Evolutionary conservation across 805 yeast species (phyloP).

Genomic region (Lipomyces mesembrius): DNA sequence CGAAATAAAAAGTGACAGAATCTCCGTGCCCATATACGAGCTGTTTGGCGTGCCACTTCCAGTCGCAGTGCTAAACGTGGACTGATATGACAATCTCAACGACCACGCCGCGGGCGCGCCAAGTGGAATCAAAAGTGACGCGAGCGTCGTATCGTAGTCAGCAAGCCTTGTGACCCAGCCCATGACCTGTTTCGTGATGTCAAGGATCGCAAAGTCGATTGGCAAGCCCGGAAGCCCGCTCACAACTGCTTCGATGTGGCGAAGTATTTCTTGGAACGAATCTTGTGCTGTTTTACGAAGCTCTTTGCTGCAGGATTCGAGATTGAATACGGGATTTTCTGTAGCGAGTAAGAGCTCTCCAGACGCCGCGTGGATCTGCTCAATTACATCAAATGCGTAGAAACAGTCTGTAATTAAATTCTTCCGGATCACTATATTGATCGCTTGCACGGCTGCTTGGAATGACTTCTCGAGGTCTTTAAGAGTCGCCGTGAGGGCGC

Average conservation of each 20-base stretch:
- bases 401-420: constrained; percentile 56
- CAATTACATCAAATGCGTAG: constrained; percentile 63
- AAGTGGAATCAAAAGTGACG: constrained; percentile 25
- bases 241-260: constrained; percentile 59
- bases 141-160: constrained; percentile 52
- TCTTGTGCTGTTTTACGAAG: constrained; percentile 40
- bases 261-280: constrained; percentile 62
- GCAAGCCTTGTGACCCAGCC: constrained; percentile 68
- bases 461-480: constrained; percentile 38
- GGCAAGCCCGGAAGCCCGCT: constrained; percentile 55
- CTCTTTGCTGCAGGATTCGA: constrained; percentile 36
- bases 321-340: constrained; percentile 32
- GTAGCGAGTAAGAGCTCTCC: constrained; percentile 41
- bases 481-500: constrained; percentile 28
- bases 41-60: constrained; percentile 5
- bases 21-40: constrained; percentile 33
- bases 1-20: constrained; percentile 68
- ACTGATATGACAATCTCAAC: constrained; percentile 13
- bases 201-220: constrained; percentile 72
- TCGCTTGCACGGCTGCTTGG: constrained; percentile 32
- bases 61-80: constrained; percentile 17
- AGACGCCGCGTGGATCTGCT: constrained; percentile 49
- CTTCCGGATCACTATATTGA: constrained; percentile 45
- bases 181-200: constrained; percentile 71
- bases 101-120: constrained; percentile 33